A percentile compares a stretch with the other conserved stretches of the same genome.
Evolutionary conservation across 345 rosid genomes (phyloP).

Genomic region (Ailanthus altissimus): DNA sequence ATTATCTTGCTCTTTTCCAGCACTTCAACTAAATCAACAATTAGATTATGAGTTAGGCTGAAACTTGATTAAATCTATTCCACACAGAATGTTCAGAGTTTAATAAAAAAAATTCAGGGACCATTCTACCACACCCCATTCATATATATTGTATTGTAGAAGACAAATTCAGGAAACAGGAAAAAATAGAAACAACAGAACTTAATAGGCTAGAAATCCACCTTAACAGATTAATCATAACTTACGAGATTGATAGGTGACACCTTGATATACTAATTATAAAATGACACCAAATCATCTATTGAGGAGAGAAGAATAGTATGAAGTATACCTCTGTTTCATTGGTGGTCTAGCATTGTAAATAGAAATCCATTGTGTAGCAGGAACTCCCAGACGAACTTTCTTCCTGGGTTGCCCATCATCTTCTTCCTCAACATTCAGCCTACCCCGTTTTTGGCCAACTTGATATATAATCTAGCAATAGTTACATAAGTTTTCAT

Average conservation of each 20-base stretch:
- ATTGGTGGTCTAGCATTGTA: slow-evolving; percentile 94
- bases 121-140: background rate
- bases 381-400: slow-evolving; percentile 90
- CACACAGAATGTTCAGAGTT: too few species aligned
- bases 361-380: slow-evolving; percentile 95
- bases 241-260: background rate
- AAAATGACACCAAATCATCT: background rate
- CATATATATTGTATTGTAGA: background rate
- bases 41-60: too few species aligned
- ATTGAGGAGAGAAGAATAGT: slow-evolving; percentile 1
- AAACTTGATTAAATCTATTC: too few species aligned
- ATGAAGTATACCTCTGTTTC: slow-evolving; percentile 80
- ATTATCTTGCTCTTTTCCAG: too few species aligned
- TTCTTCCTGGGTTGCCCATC: slow-evolving; percentile 92
- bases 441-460: slow-evolving; percentile 93
- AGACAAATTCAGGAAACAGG: background rate
- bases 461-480: slow-evolving; percentile 77
- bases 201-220: background rate
- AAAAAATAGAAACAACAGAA: background rate
- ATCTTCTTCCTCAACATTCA: slow-evolving; percentile 77
- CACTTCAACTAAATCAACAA: too few species aligned
- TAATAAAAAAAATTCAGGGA: background rate
- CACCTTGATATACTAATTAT: background rate
- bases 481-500: slow-evolving; percentile 19
- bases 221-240: background rate